A percentile compares a stretch with the other conserved stretches of the same genome.
Conservation (phyloP, 176 grass and related monocot genomes). For the Cocos nucifera region DNA sequence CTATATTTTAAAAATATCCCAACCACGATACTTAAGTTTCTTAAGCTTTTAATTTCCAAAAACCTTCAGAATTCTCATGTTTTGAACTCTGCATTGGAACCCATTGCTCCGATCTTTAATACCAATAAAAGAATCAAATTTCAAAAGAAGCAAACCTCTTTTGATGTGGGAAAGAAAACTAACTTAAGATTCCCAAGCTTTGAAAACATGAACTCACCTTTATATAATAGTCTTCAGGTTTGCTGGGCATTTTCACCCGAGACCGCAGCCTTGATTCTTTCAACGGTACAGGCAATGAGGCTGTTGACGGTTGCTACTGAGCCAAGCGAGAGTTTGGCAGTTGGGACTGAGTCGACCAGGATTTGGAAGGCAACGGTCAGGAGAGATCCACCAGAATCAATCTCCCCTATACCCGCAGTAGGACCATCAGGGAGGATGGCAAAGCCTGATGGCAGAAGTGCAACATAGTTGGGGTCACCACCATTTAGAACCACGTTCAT, state of each 20-base stretch:
- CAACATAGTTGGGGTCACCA: slow-evolving; percentile 12
- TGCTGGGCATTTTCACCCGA: neutral
- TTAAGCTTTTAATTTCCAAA: no score
- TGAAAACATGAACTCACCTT: no score
- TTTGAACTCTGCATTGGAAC: no score
- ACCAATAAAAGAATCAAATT: no score
- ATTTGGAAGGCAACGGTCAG: slow-evolving; percentile 15
- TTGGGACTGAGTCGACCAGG: slow-evolving; percentile 11
- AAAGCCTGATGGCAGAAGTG: slow-evolving; percentile 14
- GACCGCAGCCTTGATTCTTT: slow-evolving; percentile 14
- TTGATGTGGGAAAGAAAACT: no score
- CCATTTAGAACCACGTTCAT: slow-evolving; percentile 17
- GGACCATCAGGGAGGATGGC: slow-evolving; percentile 20
- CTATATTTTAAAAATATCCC: no score
- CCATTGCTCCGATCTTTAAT: no score
- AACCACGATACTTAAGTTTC: no score
- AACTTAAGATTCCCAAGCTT: no score
- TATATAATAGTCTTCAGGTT: neutral
- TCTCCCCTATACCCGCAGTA: neutral
- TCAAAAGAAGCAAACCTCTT: no score
- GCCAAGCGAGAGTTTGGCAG: slow-evolving; percentile 16
- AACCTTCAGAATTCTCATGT: no score
- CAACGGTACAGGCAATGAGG: slow-evolving; percentile 17
- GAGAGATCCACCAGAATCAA: slow-evolving; percentile 1
- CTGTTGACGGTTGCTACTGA: slow-evolving; percentile 17